Evolutionary conservation across 192 early-diverging fungal species (phyloP), one percentile per base, ranked within the genome.

Genomic region (Endogone sp.): DNA sequence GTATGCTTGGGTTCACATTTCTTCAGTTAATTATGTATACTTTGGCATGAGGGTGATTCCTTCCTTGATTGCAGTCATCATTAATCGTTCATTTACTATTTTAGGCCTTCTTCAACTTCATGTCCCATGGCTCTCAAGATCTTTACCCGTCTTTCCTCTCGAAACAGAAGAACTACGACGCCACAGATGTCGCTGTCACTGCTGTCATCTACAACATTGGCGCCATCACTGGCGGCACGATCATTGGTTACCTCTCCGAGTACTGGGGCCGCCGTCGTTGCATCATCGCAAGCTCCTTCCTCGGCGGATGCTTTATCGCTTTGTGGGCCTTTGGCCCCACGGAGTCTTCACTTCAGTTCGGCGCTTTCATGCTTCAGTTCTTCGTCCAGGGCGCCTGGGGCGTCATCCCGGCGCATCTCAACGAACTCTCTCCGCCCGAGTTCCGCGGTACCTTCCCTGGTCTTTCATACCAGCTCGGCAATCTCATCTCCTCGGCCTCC

Each of bases 381-480:
- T 84, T 75, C 66, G 82, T 86, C 25, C 85, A 87, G 68, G 83
- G 83, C 30, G 83, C 79, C 6, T 84, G 79, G 79, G 76, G 79
- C 56, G 83, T 90, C 22, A 82, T 93, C 68, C 90, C 91, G 8
- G 86, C 80, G 8, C 86, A 90, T 71, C 74, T 93, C 0, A 83
- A 78, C 71, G 91, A 93, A 60, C 72, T 93, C 29, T 85, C 88
- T 44, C 91, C 91, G 25, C 76, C 84, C 30, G 77, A 75, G 20
- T 83, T 91, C 71, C 85, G 91, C 10, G 85, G 84, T 16, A 81
- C 86, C 2, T 86, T 93, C 62, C 88, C 89, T 9, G 90, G 91
- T 22, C 74, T 93, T n/a, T 68, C 88, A 2, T 92, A 91, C 73
- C 90, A 93, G 79, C 76, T 90, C 21, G 91, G 90, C 28, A 93